Conservation (phyloP, 2,329 filamentous ascomycete genomes). For the Pseudogymnoascus sp. region DNA sequence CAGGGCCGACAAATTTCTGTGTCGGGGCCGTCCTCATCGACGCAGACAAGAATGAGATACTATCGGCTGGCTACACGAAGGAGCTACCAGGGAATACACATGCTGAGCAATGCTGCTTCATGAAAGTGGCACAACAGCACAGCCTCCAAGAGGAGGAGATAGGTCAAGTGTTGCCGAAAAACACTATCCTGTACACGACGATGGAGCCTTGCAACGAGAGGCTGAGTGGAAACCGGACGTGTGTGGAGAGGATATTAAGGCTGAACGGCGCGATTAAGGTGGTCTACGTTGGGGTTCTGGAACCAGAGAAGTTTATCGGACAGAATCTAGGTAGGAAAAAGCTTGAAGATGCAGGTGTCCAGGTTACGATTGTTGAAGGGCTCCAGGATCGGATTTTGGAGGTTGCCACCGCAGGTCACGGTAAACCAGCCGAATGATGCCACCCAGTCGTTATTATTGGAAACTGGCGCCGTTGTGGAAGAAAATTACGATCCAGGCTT, state of each 20-base stretch:
- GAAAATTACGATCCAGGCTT: constrained; percentile 10
- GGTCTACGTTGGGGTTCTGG: constrained; percentile 80
- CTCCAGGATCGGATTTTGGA: constrained; percentile 72
- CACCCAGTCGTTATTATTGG: not conserved
- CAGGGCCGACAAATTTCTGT: constrained; percentile 83
- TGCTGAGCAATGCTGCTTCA: constrained; percentile 84
- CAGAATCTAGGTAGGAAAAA: constrained; percentile 66
- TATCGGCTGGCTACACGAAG: constrained; percentile 81
- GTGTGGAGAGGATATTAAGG: constrained; percentile 68
- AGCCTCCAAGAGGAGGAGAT: constrained; percentile 46
- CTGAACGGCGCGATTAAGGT: constrained; percentile 49
- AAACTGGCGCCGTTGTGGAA: not conserved
- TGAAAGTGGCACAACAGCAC: constrained; percentile 54
- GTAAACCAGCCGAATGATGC: constrained; percentile 19
- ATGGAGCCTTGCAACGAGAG: constrained; percentile 77
- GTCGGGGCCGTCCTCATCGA: constrained; percentile 84
- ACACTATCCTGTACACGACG: constrained; percentile 72
- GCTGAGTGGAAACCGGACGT: constrained; percentile 65
- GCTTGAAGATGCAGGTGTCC: constrained; percentile 63
- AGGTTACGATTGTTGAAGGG: constrained; percentile 63
- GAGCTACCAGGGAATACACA: constrained; percentile 91
- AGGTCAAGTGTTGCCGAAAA: constrained; percentile 39
- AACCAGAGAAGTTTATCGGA: constrained; percentile 84
- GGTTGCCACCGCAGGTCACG: constrained; percentile 78
- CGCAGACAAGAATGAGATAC: constrained; percentile 45